Evolutionary conservation across 805 yeast genomes (phyloP).

Genomic region (Ogataea trehaloabstinens): DNA sequence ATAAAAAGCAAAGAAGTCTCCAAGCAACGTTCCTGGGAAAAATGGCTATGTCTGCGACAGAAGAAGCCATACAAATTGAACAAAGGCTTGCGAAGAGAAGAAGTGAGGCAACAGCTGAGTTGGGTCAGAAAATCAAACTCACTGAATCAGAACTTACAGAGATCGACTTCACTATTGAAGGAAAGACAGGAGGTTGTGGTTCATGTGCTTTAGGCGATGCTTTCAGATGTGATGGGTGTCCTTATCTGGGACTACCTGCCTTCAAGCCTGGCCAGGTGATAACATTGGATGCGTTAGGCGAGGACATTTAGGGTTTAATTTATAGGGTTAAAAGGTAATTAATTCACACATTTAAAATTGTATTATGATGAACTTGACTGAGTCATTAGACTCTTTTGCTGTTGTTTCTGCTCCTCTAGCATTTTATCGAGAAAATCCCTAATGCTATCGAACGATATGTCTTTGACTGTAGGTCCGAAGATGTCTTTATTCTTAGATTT

Average conservation of each 20-base stretch:
- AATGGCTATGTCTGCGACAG: conserved; percentile 50
- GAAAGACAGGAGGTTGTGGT: conserved; percentile 96
- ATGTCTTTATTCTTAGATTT: not conserved
- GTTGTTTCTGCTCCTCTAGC: too few species aligned
- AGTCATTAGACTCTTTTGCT: too few species aligned
- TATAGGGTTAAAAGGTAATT: too few species aligned
- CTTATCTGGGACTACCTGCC: conserved; percentile 94
- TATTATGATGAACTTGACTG: too few species aligned
- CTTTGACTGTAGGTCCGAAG: conserved; percentile 3
- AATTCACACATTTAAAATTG: not conserved
- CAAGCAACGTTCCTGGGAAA: conserved; percentile 45
- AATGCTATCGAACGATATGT: not conserved
- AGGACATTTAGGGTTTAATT: conserved; percentile 52
- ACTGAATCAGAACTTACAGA: conserved; percentile 75
- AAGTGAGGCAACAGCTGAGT: conserved; percentile 18
- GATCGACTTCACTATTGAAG: conserved; percentile 93
- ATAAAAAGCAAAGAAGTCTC: conserved; percentile 37
- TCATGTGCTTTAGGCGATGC: conserved; percentile 98
- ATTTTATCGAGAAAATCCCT: not conserved
- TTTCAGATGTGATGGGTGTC: conserved; percentile 97
- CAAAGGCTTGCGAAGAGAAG: conserved; percentile 38
- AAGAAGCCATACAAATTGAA: conserved; percentile 55
- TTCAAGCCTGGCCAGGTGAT: conserved; percentile 96
- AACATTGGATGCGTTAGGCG: conserved; percentile 70
- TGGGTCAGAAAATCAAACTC: conserved; percentile 33